Conservation (phyloP, 176 grass and related monocot genomes). For the Carex kokanica region DNA sequence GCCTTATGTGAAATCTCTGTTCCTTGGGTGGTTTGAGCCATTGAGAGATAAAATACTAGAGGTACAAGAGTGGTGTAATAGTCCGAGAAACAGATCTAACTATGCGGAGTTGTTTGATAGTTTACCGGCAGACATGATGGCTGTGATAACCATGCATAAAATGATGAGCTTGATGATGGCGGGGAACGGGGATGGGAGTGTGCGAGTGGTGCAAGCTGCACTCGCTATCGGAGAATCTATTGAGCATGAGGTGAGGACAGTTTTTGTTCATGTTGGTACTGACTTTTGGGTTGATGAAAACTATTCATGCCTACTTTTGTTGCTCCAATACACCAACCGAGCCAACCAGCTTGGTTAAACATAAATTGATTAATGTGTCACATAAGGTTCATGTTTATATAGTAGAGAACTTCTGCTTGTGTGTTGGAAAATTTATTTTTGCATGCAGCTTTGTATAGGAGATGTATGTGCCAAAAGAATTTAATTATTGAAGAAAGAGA, state of each 20-base stretch:
- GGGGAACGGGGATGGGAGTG: conserved; percentile 46
- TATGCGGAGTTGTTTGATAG: conserved; percentile 41
- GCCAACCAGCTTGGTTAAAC: background rate
- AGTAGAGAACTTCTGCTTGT: background rate
- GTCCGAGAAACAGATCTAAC: background rate
- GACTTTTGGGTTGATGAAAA: background rate
- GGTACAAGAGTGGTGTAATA: conserved; percentile 52
- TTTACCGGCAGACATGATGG: conserved; percentile 92
- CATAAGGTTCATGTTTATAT: background rate
- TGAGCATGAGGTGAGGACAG: conserved; percentile 79
- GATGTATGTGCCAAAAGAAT: background rate
- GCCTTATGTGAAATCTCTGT: conserved; percentile 87
- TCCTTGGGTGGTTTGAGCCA: conserved; percentile 92
- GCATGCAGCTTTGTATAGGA: background rate
- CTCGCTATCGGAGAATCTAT: conserved; percentile 64
- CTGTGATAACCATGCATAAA: conserved; percentile 97
- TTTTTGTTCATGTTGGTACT: conserved; percentile 17
- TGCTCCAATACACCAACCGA: background rate
- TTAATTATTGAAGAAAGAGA: background rate
- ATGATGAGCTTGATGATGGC: conserved; percentile 92
- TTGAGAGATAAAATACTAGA: conserved; percentile 55
- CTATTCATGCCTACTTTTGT: background rate
- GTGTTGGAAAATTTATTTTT: background rate
- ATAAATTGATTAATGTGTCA: background rate
- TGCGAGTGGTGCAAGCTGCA: conserved; percentile 62